These are phyloP conservation scores for Ceratocystis destructans DNA, from an alignment of 2,329 filamentous ascomycete species.

Conservation along the genomic window DNA sequence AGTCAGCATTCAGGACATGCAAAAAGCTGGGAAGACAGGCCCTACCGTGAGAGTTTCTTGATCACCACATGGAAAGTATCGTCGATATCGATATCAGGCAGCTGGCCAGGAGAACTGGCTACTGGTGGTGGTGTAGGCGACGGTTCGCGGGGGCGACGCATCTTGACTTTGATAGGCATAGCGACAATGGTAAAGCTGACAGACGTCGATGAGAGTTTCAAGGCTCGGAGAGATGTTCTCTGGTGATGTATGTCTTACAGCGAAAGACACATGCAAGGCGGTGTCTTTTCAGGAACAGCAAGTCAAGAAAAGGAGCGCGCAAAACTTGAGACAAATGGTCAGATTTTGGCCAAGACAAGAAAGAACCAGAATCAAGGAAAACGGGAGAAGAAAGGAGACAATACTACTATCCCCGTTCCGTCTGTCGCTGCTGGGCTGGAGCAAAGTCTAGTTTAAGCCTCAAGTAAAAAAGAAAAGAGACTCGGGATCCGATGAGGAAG, in stretches of 20 bases:
- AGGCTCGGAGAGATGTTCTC: not conserved
- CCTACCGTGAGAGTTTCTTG: slow-evolving; percentile 51
- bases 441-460: not conserved
- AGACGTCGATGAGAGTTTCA: not conserved
- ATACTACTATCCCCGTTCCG: not conserved
- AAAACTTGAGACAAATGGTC: not conserved
- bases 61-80: slow-evolving; percentile 36
- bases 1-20: not conserved
- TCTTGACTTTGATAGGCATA: slow-evolving; percentile 20
- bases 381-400: not conserved
- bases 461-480: not conserved
- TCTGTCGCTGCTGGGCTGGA: not conserved
- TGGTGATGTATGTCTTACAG: not conserved
- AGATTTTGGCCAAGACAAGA: not conserved
- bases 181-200: not conserved
- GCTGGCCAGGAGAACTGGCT: slow-evolving; percentile 23
- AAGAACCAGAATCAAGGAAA: not conserved
- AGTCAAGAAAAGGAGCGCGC: not conserved
- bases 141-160: slow-evolving; percentile 12
- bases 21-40: not conserved
- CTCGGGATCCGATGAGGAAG: slow-evolving; percentile 1
- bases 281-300: not conserved
- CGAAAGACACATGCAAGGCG: not conserved
- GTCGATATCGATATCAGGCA: slow-evolving; percentile 25
- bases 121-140: slow-evolving; percentile 10